Base-by-base conservation (phyloP, 78 protist genomes). In the Dictyostelium capitatum region DNA sequence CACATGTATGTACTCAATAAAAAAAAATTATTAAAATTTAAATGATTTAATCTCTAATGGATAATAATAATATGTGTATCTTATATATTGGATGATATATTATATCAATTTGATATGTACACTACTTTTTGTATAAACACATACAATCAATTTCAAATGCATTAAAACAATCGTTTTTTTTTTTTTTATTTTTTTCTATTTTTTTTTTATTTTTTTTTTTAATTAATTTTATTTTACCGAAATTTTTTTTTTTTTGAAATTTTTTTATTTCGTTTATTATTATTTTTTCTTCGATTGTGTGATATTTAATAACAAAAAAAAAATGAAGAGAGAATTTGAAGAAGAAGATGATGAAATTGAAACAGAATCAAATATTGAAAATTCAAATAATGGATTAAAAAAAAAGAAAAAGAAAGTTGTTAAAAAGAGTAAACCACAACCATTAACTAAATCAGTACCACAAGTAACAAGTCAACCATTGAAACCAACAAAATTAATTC, bases 391-490 rank as follows among this genome's bases (percentile, higher is more conserved):
- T 43, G 19, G n/a, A 23, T 28, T 30, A 48, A 75, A 75, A 15
- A 75, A 75, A 15, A 75, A 75, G 28, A 75, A 75, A 30, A 75
- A 75, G 64, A 75, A 75, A 20, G 82, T 75, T 50, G 65, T 48
- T 14, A 89, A 81, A 14, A 80, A 89, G 7, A 43, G 85, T n/a
- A 84, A 84, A 59, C 74, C 92, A 84, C 59, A 32, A 57, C 92
- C 92, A 41, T 47, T 84, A 41, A 84, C 92, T 12, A 84, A 84
- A 75, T 43, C 46, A 9, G 32, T 50, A n/a, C 57, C 57, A 23
- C 41, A 25, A 50, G 46, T 28, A 28, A 9, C 46, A 37, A n/a
- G 28, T 20, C 57, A 75, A 75, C 82, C 57, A 50, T 46, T 50
- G 19, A 77, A 69, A 64, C 93, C 93, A 78, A n/a, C 70, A 0